A percentile compares a stretch with the other conserved stretches of the same genome.
phyloP scores from a whole-genome alignment of 768 basidiomycete genomes.

The Psilocybe tampanensis region DNA sequence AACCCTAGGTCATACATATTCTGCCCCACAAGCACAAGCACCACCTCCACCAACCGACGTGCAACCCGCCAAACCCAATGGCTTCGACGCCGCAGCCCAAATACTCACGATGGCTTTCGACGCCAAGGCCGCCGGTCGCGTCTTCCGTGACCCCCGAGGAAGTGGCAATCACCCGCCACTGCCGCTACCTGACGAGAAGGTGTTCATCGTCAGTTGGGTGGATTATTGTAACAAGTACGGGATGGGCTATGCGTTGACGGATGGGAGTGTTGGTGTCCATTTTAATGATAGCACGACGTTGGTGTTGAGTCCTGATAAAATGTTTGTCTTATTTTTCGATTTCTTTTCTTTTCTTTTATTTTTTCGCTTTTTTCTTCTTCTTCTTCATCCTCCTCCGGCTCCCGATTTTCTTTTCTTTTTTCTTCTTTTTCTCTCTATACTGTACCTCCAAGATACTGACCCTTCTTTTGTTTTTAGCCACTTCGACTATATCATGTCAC shows the following conservation, averaged over 20 bases:
- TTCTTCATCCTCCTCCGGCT: no score
- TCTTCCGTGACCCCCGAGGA: slow-evolving; percentile 66
- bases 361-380: no score
- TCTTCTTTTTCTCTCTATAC: background rate
- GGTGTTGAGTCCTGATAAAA: slow-evolving; percentile 83
- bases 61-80: slow-evolving; percentile 39
- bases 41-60: slow-evolving; percentile 2
- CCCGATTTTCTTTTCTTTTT: background rate
- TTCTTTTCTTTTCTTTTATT: background rate
- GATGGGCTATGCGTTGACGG: slow-evolving; percentile 98
- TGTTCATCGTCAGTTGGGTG: slow-evolving; percentile 98
- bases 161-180: slow-evolving; percentile 14
- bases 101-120: slow-evolving; percentile 64
- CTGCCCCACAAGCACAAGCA: background rate
- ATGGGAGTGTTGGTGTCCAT: slow-evolving; percentile 92
- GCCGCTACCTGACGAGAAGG: slow-evolving; percentile 62
- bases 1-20: background rate
- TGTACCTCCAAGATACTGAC: background rate
- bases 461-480: slow-evolving; percentile 50
- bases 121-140: slow-evolving; percentile 57
- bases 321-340: slow-evolving; percentile 55
- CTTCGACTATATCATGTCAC: slow-evolving; percentile 85
- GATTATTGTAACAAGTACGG: slow-evolving; percentile 99
- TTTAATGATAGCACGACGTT: slow-evolving; percentile 95
- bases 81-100: slow-evolving; percentile 68